Evolutionary conservation across 2,329 filamentous ascomycete genomes (phyloP).

Genomic region (Fusarium xylarioides): DNA sequence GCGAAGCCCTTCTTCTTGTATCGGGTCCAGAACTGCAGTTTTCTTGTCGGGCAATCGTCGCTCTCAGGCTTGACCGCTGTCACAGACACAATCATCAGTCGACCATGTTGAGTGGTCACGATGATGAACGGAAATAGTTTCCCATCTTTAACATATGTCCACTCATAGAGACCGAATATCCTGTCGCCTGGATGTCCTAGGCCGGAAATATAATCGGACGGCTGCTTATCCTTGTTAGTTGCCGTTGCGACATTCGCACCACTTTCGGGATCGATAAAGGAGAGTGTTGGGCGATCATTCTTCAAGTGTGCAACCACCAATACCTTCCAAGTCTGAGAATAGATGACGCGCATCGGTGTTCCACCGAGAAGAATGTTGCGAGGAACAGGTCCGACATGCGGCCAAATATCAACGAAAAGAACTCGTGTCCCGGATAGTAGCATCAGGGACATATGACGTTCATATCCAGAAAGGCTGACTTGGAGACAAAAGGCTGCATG

Average conservation of each 20-base stretch:
- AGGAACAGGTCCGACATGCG: conserved; percentile 57
- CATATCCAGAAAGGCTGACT: conserved; percentile 49
- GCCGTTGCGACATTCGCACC: conserved; percentile 62
- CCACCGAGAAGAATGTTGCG: conserved; percentile 58
- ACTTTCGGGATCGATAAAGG: conserved; percentile 65
- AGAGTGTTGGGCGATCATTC: conserved; percentile 57
- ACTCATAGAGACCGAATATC: conserved; percentile 70
- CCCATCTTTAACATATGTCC: conserved; percentile 66
- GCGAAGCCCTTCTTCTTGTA: conserved; percentile 57
- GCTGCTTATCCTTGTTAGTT: conserved; percentile 52
- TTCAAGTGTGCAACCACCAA: conserved; percentile 62
- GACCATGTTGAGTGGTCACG: conserved; percentile 64
- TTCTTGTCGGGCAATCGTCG: conserved; percentile 23
- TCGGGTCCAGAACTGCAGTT: conserved; percentile 63
- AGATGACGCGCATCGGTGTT: conserved; percentile 62
- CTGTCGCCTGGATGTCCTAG: conserved; percentile 66
- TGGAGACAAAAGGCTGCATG: conserved; percentile 57
- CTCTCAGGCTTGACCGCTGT: conserved; percentile 39
- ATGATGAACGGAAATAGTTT: conserved; percentile 71
- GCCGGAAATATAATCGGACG: conserved; percentile 61
- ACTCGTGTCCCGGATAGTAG: conserved; percentile 61
- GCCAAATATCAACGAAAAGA: conserved; percentile 62
- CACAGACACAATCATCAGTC: conserved; percentile 65
- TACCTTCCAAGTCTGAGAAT: conserved; percentile 62
- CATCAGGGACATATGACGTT: conserved; percentile 55